These are phyloP conservation scores for Millerago galiae DNA, from an alignment of 805 yeast genomes.

Conservation along the genomic window DNA sequence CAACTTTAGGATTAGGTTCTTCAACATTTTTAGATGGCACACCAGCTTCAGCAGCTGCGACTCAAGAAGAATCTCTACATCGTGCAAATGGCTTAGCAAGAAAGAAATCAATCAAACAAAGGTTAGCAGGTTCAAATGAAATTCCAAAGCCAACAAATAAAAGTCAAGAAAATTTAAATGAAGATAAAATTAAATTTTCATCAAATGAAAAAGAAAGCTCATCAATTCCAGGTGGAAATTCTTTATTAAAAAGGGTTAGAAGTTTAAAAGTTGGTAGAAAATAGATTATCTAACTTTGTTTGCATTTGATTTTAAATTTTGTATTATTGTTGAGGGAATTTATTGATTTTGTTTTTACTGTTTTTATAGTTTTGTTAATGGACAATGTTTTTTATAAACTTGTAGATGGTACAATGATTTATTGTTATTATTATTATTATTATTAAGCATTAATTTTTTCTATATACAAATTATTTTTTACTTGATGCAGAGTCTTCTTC, in stretches of 20 bases:
- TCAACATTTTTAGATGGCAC: constrained; percentile 94
- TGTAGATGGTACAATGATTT: too few species aligned
- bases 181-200: constrained; percentile 26
- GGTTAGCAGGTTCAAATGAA: constrained; percentile 32
- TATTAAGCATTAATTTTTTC: too few species aligned
- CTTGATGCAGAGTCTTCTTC: background rate
- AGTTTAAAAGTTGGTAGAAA: constrained; percentile 72
- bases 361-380: too few species aligned
- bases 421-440: too few species aligned
- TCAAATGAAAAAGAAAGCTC: constrained; percentile 19
- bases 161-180: constrained; percentile 7
- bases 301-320: background rate
- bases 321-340: too few species aligned
- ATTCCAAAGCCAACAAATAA: constrained; percentile 7
- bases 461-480: too few species aligned
- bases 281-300: background rate
- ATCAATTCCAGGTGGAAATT: constrained; percentile 33
- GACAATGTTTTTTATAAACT: too few species aligned
- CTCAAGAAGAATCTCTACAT: constrained; percentile 27
- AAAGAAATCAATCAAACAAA: constrained; percentile 76
- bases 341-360: too few species aligned
- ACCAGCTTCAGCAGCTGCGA: constrained; percentile 64
- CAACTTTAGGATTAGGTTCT: constrained; percentile 85
- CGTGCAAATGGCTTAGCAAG: constrained; percentile 50
- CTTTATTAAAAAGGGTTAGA: constrained; percentile 77